phyloP scores from a whole-genome alignment of 805 yeast genomes.

The Metschnikowia cerradonensis region DNA sequence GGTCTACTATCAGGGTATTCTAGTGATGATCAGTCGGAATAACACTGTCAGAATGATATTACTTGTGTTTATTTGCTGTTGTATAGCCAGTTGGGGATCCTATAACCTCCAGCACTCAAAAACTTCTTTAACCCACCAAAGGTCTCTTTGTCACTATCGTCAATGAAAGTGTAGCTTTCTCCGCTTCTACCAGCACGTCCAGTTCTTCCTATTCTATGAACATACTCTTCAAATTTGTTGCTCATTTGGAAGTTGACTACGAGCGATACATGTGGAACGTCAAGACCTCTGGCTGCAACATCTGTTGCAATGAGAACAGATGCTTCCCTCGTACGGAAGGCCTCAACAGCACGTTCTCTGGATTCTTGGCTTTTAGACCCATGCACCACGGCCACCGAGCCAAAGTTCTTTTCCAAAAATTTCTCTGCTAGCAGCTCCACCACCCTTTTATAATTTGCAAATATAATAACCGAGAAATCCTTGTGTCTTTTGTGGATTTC shows the following conservation, averaged over 20 bases:
- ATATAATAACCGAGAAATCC: slow-evolving; percentile 55
- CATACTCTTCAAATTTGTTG: slow-evolving; percentile 70
- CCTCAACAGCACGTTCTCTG: slow-evolving; percentile 71
- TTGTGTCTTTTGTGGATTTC: slow-evolving; percentile 39
- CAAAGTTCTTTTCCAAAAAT: slow-evolving; percentile 38
- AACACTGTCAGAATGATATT: neutral
- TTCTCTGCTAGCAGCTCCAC: slow-evolving; percentile 65
- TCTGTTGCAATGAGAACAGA: slow-evolving; percentile 85
- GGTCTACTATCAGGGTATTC: slow-evolving; percentile 25
- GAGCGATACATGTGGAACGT: slow-evolving; percentile 78
- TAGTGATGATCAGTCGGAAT: slow-evolving; percentile 24
- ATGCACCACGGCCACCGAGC: slow-evolving; percentile 61
- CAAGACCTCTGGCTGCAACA: slow-evolving; percentile 94
- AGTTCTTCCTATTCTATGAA: slow-evolving; percentile 94
- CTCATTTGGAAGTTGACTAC: slow-evolving; percentile 88
- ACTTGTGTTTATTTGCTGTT: neutral
- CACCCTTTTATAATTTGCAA: slow-evolving; percentile 70
- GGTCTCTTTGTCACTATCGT: slow-evolving; percentile 50
- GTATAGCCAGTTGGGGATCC: slow-evolving; percentile 27
- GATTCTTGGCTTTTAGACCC: slow-evolving; percentile 84
- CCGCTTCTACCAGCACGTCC: slow-evolving; percentile 92
- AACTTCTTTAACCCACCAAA: slow-evolving; percentile 50
- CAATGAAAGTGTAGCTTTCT: slow-evolving; percentile 67
- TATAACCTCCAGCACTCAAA: slow-evolving; percentile 34
- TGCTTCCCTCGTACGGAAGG: slow-evolving; percentile 51